Evolutionary conservation across 2,329 filamentous ascomycete species (phyloP).

Genomic region (Sarocladiaceae sp.): DNA sequence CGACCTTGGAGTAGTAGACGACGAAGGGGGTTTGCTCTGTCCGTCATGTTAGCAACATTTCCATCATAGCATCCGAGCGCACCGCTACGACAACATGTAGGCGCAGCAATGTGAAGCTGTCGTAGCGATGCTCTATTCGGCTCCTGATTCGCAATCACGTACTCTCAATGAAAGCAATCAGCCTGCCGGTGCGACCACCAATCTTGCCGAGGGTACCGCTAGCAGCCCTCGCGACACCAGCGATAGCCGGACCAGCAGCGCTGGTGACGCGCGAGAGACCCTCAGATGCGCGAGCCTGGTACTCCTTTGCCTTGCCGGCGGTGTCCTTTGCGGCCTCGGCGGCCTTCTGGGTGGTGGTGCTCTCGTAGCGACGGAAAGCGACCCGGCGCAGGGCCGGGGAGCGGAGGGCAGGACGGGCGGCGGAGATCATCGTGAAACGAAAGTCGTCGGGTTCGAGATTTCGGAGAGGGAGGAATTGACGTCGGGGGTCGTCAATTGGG

Average conservation of each 20-base stretch:
- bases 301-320: slow-evolving; percentile 39
- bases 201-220: slow-evolving; percentile 66
- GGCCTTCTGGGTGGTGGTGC: slow-evolving; percentile 46
- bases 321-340: slow-evolving; percentile 36
- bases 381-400: slow-evolving; percentile 38
- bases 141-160: too few relatives aligned
- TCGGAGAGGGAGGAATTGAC: background rate
- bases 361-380: slow-evolving; percentile 57
- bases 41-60: slow-evolving; percentile 9
- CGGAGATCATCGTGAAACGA: slow-evolving; percentile 15
- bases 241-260: slow-evolving; percentile 73
- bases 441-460: background rate
- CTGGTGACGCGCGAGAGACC: slow-evolving; percentile 78
- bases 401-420: slow-evolving; percentile 41
- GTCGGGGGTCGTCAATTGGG: background rate
- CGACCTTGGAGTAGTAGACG: slow-evolving; percentile 89
- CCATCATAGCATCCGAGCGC: background rate
- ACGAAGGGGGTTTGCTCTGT: slow-evolving; percentile 80
- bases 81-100: background rate
- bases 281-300: slow-evolving; percentile 66
- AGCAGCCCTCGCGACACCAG: slow-evolving; percentile 65
- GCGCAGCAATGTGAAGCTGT: background rate
- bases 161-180: slow-evolving; percentile 84
- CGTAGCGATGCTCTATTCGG: too few relatives aligned
- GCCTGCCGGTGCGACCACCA: slow-evolving; percentile 76